phyloP scores from a whole-genome alignment of 306 rosid genomes.

The Sesbania bispinosa region DNA sequence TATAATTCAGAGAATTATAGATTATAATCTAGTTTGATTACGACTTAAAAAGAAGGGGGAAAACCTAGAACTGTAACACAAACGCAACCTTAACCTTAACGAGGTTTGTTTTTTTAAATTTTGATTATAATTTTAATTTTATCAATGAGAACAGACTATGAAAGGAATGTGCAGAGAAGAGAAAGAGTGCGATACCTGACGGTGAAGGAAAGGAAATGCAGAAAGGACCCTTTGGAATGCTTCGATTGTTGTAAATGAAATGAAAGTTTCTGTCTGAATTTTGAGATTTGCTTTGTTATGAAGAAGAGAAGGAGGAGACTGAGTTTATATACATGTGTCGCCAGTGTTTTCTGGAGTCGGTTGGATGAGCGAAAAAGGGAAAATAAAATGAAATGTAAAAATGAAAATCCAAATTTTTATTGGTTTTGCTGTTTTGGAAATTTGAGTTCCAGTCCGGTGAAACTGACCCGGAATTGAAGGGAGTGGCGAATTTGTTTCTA shows the following conservation, averaged over 20 bases:
- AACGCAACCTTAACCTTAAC: neutral
- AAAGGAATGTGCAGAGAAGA: neutral
- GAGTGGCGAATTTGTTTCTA: no score
- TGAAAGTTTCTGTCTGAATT: neutral
- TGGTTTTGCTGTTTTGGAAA: no score
- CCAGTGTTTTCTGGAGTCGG: neutral
- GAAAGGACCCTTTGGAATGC: neutral
- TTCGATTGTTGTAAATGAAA: conserved; percentile 7
- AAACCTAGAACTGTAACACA: neutral
- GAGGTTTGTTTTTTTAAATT: neutral
- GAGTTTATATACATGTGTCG: neutral
- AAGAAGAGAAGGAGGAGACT: no score
- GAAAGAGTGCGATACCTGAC: conserved; percentile 10
- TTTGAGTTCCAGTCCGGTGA: no score
- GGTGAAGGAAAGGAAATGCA: neutral
- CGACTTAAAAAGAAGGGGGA: neutral
- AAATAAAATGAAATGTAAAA: no score
- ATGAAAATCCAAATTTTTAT: no score
- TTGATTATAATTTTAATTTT: neutral
- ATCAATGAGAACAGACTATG: neutral
- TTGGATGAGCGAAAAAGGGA: neutral
- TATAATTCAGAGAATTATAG: neutral
- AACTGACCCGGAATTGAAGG: no score
- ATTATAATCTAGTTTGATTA: neutral
- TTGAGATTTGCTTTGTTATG: neutral